Conservation (phyloP, 2,329 filamentous ascomycete species). For the Aspergillus felis region DNA sequence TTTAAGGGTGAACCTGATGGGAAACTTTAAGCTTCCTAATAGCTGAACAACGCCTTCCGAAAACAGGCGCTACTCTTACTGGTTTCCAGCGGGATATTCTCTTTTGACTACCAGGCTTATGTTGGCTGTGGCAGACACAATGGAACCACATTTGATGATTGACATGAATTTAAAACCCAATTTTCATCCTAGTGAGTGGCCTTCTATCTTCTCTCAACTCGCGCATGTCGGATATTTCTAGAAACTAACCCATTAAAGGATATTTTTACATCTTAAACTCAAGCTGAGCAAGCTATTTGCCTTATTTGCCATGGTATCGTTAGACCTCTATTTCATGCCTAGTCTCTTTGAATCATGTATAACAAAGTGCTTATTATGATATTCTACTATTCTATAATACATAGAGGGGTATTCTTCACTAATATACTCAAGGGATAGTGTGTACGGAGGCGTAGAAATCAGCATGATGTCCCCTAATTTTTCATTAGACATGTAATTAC, state of each 20-base stretch:
- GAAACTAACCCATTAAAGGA: neutral
- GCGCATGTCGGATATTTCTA: neutral
- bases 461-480: neutral
- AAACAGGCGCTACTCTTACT: neutral
- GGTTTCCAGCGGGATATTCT: neutral
- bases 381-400: neutral
- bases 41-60: neutral
- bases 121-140: neutral
- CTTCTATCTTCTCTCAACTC: neutral
- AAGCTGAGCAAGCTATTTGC: neutral
- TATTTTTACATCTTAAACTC: neutral
- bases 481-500: neutral
- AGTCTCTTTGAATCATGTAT: neutral
- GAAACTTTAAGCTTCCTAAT: slow-evolving; percentile 51
- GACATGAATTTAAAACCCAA: neutral
- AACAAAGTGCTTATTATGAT: neutral
- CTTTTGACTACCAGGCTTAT: neutral
- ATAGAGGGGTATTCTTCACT: neutral
- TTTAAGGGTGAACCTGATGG: slow-evolving; percentile 88
- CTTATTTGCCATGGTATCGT: neutral
- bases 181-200: neutral
- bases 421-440: neutral
- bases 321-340: neutral
- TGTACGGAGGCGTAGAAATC: neutral
- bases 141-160: neutral